phyloP scores from a whole-genome alignment of 495 filamentous ascomycete genomes.

The Penicillium cinerascens region DNA sequence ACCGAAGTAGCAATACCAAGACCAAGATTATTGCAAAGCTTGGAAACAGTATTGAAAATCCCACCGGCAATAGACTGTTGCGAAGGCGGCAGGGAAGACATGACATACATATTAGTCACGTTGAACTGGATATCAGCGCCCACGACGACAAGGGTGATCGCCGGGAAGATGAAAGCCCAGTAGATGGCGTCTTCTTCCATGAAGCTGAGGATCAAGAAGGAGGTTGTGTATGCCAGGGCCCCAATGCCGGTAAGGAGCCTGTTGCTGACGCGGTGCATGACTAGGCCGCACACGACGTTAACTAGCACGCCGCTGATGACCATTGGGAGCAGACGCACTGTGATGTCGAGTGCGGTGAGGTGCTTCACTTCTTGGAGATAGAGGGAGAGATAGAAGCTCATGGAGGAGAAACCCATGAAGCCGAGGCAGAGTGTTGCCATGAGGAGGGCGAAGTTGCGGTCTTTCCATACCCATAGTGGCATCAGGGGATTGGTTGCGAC shows the following conservation, averaged over 20 bases:
- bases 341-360: constrained; percentile 41
- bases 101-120: constrained; percentile 53
- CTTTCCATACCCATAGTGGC: constrained; percentile 38
- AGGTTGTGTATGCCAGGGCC: constrained; percentile 39
- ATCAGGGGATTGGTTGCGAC: constrained; percentile 29
- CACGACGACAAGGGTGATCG: constrained; percentile 47
- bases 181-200: constrained; percentile 47
- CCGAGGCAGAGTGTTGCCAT: constrained; percentile 34
- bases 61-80: constrained; percentile 37
- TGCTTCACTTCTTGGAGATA: constrained; percentile 45
- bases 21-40: constrained; percentile 30
- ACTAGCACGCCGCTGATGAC: constrained; percentile 49
- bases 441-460: constrained; percentile 37
- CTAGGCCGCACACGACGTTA: constrained; percentile 53
- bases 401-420: constrained; percentile 34
- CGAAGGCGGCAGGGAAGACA: constrained; percentile 32
- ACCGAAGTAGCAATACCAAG: constrained; percentile 33
- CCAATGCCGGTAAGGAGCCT: constrained; percentile 44
- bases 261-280: constrained; percentile 53
- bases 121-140: constrained; percentile 60
- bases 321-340: constrained; percentile 54
- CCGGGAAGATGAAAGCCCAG: constrained; percentile 55
- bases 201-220: constrained; percentile 54
- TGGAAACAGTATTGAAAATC: constrained; percentile 38
- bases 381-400: constrained; percentile 36